Conservation (phyloP, 176 grass and related monocot species). For the Echinochloa phyllopogon region DNA sequence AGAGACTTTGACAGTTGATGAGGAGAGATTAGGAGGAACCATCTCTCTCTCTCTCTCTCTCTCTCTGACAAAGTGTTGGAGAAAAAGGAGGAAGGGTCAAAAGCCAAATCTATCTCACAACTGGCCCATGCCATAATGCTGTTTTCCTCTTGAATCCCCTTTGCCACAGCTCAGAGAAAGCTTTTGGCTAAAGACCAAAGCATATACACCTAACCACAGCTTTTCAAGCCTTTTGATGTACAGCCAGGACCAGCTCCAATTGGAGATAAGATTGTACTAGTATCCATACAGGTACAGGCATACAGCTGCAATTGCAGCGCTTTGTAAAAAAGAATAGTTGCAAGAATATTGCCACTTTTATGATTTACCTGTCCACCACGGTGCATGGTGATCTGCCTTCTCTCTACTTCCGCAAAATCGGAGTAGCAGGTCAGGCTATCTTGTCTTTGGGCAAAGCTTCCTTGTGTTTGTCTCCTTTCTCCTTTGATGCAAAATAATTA, state of each 20-base stretch:
- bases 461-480: slow-evolving; percentile 18
- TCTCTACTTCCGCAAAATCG: neutral
- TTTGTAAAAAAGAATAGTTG: neutral
- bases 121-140: slow-evolving; percentile 28
- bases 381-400: neutral
- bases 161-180: slow-evolving; percentile 36
- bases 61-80: neutral
- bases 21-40: neutral
- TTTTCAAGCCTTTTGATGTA: slow-evolving; percentile 19
- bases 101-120: slow-evolving; percentile 42
- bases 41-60: neutral
- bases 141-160: slow-evolving; percentile 30
- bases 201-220: slow-evolving; percentile 42
- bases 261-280: slow-evolving; percentile 24
- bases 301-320: neutral
- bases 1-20: slow-evolving; percentile 1
- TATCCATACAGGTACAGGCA: slow-evolving; percentile 27
- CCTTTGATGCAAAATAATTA: slow-evolving; percentile 20
- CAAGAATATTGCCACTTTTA: neutral
- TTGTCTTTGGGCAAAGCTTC: slow-evolving; percentile 34
- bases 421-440: neutral
- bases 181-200: slow-evolving; percentile 41
- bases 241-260: slow-evolving; percentile 33
- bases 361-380: neutral
- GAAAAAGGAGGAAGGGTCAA: slow-evolving; percentile 19